Evolutionary conservation across 345 rosid genomes (phyloP).

Genomic region (Melaleuca alternifolia): DNA sequence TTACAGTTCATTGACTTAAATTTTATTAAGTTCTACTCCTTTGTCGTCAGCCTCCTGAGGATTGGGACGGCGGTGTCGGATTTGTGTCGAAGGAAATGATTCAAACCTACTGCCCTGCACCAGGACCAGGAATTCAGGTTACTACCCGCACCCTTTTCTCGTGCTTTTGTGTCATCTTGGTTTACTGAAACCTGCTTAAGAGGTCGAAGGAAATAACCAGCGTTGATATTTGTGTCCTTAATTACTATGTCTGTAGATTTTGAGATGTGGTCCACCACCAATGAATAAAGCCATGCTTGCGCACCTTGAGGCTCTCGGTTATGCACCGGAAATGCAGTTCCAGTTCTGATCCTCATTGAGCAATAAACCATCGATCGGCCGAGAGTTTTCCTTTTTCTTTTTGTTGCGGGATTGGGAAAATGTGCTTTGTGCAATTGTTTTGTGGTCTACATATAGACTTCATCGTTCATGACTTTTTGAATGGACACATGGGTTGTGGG

Average conservation of each 20-base stretch:
- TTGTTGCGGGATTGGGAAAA: background rate
- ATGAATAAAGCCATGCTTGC: slow-evolving; percentile 98
- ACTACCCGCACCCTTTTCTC: background rate
- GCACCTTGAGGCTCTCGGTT: slow-evolving; percentile 73
- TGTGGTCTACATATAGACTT: background rate
- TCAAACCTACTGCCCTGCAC: slow-evolving; percentile 69
- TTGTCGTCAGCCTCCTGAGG: slow-evolving; percentile 69
- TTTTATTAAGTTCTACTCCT: background rate
- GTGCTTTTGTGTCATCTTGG: background rate
- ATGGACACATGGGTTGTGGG: background rate
- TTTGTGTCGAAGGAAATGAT: slow-evolving; percentile 91
- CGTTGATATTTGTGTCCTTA: background rate
- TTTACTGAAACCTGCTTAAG: background rate
- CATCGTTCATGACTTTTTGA: background rate
- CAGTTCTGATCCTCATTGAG: slow-evolving; percentile 47
- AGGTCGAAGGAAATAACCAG: background rate
- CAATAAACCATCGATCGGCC: background rate
- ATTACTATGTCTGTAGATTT: slow-evolving; percentile 30
- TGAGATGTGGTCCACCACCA: slow-evolving; percentile 94
- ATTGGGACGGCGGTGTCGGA: slow-evolving; percentile 88
- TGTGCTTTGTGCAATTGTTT: background rate
- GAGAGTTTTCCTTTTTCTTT: background rate
- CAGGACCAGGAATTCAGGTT: slow-evolving; percentile 67
- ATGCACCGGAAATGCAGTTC: slow-evolving; percentile 83
- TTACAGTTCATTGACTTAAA: background rate